Evolutionary conservation across 2,329 filamentous ascomycete genomes (phyloP).

Genomic region (Nannizziopsis arthrosporioides): DNA sequence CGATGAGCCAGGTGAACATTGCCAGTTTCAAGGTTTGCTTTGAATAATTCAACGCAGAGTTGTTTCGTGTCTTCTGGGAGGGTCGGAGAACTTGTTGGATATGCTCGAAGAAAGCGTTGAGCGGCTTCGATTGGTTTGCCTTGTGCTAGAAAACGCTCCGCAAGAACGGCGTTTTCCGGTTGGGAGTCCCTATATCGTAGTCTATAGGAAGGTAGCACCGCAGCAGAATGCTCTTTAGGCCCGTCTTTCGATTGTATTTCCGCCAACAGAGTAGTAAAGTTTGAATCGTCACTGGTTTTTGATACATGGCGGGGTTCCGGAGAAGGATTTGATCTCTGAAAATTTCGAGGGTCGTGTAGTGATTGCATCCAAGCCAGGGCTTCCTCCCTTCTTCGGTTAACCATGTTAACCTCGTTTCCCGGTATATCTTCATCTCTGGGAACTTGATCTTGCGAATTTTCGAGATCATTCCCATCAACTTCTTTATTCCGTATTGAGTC

Average conservation of each 20-base stretch:
- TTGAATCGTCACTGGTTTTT: neutral
- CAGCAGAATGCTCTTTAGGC: neutral
- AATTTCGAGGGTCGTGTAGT: conserved; percentile 3
- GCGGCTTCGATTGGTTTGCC: conserved; percentile 27
- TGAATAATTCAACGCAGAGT: conserved; percentile 25
- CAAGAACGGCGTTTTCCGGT: neutral
- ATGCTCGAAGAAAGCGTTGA: conserved; percentile 26
- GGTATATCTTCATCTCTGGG: too few species aligned
- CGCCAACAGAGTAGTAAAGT: conserved; percentile 1
- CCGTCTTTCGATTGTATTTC: conserved; percentile 3
- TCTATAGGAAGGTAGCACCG: neutral
- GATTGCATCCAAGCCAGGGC: conserved; percentile 8
- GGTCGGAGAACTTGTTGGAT: conserved; percentile 18
- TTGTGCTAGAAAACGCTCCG: conserved; percentile 19
- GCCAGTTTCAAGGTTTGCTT: conserved; percentile 26
- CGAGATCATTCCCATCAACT: conserved; percentile 1
- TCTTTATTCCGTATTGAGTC: conserved; percentile 25
- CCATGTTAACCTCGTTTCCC: too few species aligned
- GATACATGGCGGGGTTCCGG: neutral
- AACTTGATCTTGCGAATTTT: too few species aligned
- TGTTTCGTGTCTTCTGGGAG: conserved; percentile 19
- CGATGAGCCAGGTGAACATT: conserved; percentile 31
- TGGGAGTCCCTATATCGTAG: neutral
- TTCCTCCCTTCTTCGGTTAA: neutral
- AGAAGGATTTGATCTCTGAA: neutral